Percentiles rank a stretch among this genome's conserved stretches.
Evolutionary conservation across 176 grass and related monocot species (phyloP).

Genomic region (Alopecurus myosuroides): DNA sequence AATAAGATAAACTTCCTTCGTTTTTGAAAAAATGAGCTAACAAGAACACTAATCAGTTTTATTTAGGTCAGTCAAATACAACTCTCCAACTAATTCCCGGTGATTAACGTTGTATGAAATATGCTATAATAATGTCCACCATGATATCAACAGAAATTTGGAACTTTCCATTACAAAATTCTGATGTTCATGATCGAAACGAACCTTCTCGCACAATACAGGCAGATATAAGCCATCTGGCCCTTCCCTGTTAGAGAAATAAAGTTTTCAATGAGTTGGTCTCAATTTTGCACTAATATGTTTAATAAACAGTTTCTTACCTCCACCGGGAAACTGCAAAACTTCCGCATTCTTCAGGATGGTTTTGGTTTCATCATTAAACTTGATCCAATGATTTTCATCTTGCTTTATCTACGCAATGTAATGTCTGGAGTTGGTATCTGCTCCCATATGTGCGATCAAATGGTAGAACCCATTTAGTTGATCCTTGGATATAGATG

Average conservation of each 20-base stretch:
- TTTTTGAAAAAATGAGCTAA: too few species aligned
- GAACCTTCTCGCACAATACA: not conserved
- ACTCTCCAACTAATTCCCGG: too few species aligned
- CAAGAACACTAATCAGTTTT: too few species aligned
- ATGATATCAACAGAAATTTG: not conserved
- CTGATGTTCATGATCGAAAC: not conserved
- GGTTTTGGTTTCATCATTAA: not conserved
- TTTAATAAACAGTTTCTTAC: not conserved
- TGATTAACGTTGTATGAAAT: not conserved
- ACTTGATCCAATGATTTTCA: not conserved
- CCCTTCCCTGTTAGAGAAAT: not conserved
- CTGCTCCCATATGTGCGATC: not conserved
- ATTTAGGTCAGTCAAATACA: too few species aligned
- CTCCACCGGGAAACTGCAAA: not conserved
- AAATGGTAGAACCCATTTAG: not conserved
- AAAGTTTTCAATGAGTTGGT: not conserved
- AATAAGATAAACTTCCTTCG: too few species aligned
- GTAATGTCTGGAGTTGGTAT: not conserved
- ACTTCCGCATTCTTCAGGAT: not conserved
- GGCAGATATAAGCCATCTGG: not conserved
- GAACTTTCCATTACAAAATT: not conserved
- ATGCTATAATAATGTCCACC: not conserved
- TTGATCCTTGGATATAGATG: not conserved
- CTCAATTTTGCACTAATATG: not conserved
- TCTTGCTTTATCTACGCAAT: not conserved